Evolutionary conservation across 371 early-diverging fungal genomes (phyloP), one percentile per base, ranked within the genome.

Genomic region (Mucor lusitanicus): DNA sequence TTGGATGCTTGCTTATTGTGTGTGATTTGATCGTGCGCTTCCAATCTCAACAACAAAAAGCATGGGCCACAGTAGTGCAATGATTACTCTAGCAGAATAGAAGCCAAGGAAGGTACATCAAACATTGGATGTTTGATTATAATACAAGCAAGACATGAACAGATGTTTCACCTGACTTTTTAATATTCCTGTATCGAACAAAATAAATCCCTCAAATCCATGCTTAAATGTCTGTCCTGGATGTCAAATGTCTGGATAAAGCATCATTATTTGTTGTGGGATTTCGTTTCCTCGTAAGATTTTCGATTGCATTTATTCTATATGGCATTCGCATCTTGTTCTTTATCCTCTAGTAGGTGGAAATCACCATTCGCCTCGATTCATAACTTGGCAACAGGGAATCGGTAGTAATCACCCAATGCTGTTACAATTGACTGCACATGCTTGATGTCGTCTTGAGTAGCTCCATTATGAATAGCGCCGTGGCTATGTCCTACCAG

Each of bases 401-500:
- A 27, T 23, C 64, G 60, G 28, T 72, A 72, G 35, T 72, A 50
- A 35, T 61, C 62, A 11, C 61, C 65, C 42, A 72, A 17, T n/a
- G 19, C 25, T 23, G 61, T 21, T 3, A 72, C 72, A 56, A 72
- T 61, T 0, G 64, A 59, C 28, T 68, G 53, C 4, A 72, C 53
- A 6, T 58, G 55, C 6, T 27, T 25, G 5, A 81, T 55, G 25
- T 78, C 77, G 13, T 73, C 30, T 28, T 70, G 42, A 3, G 73
- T 63, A 17, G 74, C 74, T 3, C 81, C 81, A 58, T 74, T 68
- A 59, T 81, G 70, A 5, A 71, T 40, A 15, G 81, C 81, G 19
- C 81, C 81, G 55, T 74, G 65, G 3, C 67, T 59, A 70, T 81
- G 81, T 6, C 81, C 75, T 13, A 60, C 44, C 1, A 78, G 58